These are phyloP conservation scores for Tolypocladium cylindrosporum DNA, from an alignment of 2,329 filamentous ascomycete genomes.

Conservation along the genomic window DNA sequence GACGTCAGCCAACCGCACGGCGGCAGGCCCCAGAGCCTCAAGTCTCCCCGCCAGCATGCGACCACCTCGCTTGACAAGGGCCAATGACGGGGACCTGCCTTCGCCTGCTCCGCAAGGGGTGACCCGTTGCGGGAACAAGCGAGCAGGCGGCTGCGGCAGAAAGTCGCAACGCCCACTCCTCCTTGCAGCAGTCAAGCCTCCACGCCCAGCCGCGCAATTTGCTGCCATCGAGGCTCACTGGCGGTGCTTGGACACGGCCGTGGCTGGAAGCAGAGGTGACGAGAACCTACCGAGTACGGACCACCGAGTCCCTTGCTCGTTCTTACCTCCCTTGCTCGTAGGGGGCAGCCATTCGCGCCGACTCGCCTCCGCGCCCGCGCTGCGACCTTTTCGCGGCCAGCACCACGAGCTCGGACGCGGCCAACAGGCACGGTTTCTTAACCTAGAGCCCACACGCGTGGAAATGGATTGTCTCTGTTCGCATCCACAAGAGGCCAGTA, in stretches of 20 bases:
- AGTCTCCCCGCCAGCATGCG: not conserved
- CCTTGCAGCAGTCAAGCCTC: not conserved
- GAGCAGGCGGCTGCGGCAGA: not conserved
- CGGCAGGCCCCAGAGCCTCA: not conserved
- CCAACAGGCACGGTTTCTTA: not conserved
- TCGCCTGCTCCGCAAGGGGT: not conserved
- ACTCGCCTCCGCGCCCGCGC: not conserved
- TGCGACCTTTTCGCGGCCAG: not conserved
- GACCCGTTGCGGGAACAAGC: not conserved
- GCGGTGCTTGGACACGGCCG: not conserved
- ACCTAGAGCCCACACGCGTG: not conserved
- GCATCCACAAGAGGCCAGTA: not conserved
- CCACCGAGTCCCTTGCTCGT: no score
- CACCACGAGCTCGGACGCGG: not conserved
- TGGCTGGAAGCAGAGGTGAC: not conserved
- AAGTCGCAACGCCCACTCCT: not conserved
- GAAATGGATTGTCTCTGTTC: not conserved
- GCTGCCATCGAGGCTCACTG: not conserved
- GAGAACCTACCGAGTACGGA: not conserved
- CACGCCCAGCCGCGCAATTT: not conserved
- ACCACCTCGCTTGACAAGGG: constrained; percentile 5
- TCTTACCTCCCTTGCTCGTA: no score
- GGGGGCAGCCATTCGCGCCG: not conserved
- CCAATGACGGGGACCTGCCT: constrained; percentile 3
- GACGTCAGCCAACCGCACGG: not conserved